Evolutionary conservation across 306 rosid species (phyloP).

Genomic region (Abrus precatorius): DNA sequence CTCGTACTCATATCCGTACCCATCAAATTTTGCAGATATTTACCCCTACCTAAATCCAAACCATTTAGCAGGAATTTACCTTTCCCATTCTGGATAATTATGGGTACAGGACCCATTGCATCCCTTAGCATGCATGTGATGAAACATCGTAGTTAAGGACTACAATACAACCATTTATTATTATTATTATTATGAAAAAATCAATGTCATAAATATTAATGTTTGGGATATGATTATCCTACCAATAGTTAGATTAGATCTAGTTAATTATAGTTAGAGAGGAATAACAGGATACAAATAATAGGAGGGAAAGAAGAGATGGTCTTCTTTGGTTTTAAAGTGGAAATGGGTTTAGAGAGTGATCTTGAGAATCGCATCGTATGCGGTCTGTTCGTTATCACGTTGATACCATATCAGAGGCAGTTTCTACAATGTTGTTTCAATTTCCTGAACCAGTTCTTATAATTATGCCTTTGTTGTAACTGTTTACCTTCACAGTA

Average conservation of each 20-base stretch:
- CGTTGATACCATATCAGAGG: not conserved
- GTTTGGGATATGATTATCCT: not conserved
- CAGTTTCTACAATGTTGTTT: constrained; percentile 6
- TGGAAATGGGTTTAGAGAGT: not conserved
- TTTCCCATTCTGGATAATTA: too few species aligned
- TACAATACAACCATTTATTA: too few species aligned
- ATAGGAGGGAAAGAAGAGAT: not conserved
- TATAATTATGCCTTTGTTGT: not conserved
- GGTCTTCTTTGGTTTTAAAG: not conserved
- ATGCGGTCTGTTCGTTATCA: constrained; percentile 15
- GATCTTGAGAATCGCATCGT: constrained; percentile 16
- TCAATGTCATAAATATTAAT: not conserved
- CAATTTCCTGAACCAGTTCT: not conserved
- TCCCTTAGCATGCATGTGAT: too few species aligned
- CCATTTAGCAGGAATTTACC: too few species aligned
- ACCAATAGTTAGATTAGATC: not conserved
- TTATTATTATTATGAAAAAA: too few species aligned
- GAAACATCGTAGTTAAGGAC: too few species aligned
- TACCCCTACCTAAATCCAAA: too few species aligned
- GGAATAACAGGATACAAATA: not conserved
- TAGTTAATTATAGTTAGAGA: not conserved
- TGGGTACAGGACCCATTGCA: too few species aligned
- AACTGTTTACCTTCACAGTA: constrained; percentile 3
- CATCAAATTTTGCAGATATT: too few species aligned
- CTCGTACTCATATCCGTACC: too few species aligned